Evolutionary conservation across 2,329 filamentous ascomycete species (phyloP).

Genomic region (Aspergillus phoenicis): DNA sequence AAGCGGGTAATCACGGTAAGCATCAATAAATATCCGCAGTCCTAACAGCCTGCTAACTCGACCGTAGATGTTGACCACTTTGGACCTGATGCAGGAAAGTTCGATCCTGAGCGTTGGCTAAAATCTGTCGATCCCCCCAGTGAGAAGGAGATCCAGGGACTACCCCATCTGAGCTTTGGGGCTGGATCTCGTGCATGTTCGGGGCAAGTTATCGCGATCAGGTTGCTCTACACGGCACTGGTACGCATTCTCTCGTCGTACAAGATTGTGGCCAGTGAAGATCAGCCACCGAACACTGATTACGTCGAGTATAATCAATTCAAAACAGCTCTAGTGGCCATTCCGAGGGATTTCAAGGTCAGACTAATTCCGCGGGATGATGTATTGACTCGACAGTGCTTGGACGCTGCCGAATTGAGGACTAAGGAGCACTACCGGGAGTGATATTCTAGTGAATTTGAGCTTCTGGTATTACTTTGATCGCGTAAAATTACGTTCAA

Average conservation of each 20-base stretch:
- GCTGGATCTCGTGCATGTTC: conserved; percentile 62
- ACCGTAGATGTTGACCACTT: conserved; percentile 62
- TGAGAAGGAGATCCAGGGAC: conserved; percentile 51
- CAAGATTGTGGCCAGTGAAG: conserved; percentile 53
- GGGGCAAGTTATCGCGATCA: conserved; percentile 59
- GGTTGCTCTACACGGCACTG: conserved; percentile 59
- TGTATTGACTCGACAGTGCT: conserved; percentile 41
- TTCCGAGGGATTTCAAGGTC: conserved; percentile 61
- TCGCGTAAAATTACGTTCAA: too few species aligned
- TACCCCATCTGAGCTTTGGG: conserved; percentile 60
- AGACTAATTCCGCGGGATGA: conserved; percentile 57
- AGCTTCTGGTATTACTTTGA: too few species aligned
- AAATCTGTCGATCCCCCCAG: conserved; percentile 41
- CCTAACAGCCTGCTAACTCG: not conserved
- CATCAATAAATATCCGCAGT: not conserved
- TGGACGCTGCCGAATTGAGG: conserved; percentile 48
- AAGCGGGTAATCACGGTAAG: conserved; percentile 63
- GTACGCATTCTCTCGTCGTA: conserved; percentile 58
- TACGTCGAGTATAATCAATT: conserved; percentile 65
- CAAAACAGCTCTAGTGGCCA: conserved; percentile 62
- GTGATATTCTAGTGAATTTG: not conserved
- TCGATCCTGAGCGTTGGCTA: conserved; percentile 69
- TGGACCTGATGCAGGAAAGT: conserved; percentile 54
- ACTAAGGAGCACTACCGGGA: conserved; percentile 55
- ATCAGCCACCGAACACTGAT: conserved; percentile 60